Evolutionary conservation across 192 early-diverging fungal genomes (phyloP).

Genomic region (Haplosporangium gracile): DNA sequence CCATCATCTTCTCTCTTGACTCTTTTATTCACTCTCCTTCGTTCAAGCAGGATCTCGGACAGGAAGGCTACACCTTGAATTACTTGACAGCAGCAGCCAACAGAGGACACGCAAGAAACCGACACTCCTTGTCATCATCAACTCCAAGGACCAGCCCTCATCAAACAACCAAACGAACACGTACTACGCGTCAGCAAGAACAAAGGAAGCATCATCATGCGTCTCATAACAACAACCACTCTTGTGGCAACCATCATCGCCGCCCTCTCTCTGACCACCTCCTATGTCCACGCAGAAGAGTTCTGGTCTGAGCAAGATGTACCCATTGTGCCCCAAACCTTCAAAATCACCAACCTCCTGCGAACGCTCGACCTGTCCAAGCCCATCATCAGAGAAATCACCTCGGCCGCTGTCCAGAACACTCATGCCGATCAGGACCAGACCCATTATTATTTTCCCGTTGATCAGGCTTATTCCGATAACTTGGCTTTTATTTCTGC

Average conservation of each 20-base stretch:
- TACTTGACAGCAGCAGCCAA: not conserved
- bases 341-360: slow-evolving; percentile 70
- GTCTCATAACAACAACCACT: not conserved
- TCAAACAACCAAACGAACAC: not conserved
- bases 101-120: not conserved
- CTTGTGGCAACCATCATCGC: slow-evolving; percentile 3
- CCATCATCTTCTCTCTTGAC: no score
- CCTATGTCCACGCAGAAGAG: not conserved
- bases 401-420: slow-evolving; percentile 60
- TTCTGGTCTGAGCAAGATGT: slow-evolving; percentile 18
- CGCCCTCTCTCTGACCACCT: not conserved
- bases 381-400: slow-evolving; percentile 63
- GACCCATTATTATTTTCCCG: slow-evolving; percentile 63
- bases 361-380: slow-evolving; percentile 73
- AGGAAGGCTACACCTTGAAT: not conserved
- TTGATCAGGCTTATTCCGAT: slow-evolving; percentile 35
- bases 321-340: slow-evolving; percentile 50
- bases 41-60: slow-evolving; percentile 11
- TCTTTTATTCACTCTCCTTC: not conserved
- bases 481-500: slow-evolving; percentile 59
- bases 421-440: slow-evolving; percentile 44
- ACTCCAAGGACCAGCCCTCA: not conserved
- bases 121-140: not conserved
- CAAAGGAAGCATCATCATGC: not conserved
- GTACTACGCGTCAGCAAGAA: not conserved